Percentiles rank a stretch among this genome's conserved stretches.
These are phyloP conservation scores for Leccinum sublutescens DNA, from an alignment of 768 basidiomycete genomes.

Conservation along the genomic window DNA sequence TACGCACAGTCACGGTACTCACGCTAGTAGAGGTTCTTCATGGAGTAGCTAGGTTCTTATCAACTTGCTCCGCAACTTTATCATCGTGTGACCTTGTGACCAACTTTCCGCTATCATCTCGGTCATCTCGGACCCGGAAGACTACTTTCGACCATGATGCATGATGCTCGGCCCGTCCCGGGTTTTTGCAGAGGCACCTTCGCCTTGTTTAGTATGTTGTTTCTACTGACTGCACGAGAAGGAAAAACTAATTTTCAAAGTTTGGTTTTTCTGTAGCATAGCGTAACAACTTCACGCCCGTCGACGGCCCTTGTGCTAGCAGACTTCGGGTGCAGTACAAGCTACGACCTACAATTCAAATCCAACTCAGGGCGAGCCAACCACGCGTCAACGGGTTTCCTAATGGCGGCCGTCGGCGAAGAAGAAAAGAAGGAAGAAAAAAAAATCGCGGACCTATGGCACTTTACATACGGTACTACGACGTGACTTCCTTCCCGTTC, in stretches of 20 bases:
- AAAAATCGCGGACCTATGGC: too few relatives aligned
- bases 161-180: neutral
- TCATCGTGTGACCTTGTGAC: neutral
- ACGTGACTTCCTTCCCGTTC: too few relatives aligned
- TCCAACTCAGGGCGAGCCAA: neutral
- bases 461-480: too few relatives aligned
- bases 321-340: neutral
- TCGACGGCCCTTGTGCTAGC: neutral
- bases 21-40: neutral
- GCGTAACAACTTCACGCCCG: neutral
- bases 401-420: neutral
- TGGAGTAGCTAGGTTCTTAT: too few relatives aligned
- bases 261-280: neutral
- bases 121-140: too few relatives aligned
- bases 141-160: neutral
- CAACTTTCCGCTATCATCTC: neutral
- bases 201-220: neutral
- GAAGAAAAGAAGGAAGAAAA: too few relatives aligned
- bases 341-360: too few relatives aligned
- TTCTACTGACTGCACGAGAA: neutral
- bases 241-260: neutral
- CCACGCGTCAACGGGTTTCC: neutral
- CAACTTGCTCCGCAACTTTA: neutral
- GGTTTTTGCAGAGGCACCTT: neutral
- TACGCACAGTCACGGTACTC: neutral